Base-by-base conservation (phyloP, 2,329 filamentous ascomycete species). In the Botrytis sinoallii region DNA sequence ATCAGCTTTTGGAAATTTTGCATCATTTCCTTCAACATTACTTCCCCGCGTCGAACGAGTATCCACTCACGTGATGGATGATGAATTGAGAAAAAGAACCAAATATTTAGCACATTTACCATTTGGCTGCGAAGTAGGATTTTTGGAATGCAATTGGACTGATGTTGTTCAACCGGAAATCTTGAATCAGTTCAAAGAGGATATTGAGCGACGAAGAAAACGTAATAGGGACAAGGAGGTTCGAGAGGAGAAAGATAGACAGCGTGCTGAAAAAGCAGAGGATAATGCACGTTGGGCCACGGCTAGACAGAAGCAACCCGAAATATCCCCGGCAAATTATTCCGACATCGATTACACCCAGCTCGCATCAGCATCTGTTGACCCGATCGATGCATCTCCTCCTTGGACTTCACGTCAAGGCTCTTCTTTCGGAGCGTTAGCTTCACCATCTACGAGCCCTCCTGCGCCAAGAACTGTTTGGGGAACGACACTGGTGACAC, bases 371-470 rank as follows among this genome's bases (percentile, higher is more conserved):
- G 84, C 85, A 10, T 80, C 80, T 12, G 85, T 87, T 74, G 85
- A 85, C 46, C 83, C 84, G n/a, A 74, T 81, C 29, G 84, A 82
- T 61, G 82, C 76, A 82, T 88, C 78, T 79, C 88, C 85, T 29
- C 85, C 85, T 1, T 87, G 84, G 77, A 85, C 88, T 7, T 87
- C 89, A 16, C 88, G 88, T 0, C 85, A 87, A 66, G 85, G 88
- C 32, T 85, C 86, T 20, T 89, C 88, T 0, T 94, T 93, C 78
- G 87, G 88, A 48, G 88, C 89, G 3, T 83, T 97, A 35, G 92
- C 93, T 0, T 91, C 91, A 1, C 90, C 95, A 77, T 95, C 93
- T 6, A 95, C 93, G 1, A 97, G 93, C 75, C 94, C 95, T 0
- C 91, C 89, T 10, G 89, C 90, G 0, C 85, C 88, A 59, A 90